These are phyloP conservation scores for Solanum megistacrolobum DNA, from an alignment of 257 asterid genomes.

Conservation along the genomic window DNA sequence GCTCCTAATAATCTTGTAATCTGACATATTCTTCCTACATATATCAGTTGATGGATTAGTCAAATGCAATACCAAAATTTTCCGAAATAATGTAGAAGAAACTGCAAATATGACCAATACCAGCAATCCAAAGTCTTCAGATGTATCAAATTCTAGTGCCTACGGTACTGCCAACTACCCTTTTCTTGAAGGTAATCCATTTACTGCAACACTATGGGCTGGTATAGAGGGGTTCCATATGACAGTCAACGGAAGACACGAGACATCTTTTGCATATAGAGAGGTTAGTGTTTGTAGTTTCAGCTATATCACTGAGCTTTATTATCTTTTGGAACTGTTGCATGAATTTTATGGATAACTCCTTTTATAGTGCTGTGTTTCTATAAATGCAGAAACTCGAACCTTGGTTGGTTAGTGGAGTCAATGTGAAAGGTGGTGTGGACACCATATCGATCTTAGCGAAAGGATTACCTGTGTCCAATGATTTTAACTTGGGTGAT, in stretches of 20 bases:
- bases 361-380: neutral
- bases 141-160: slow-evolving; percentile 41
- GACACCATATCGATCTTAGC: slow-evolving; percentile 56
- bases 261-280: slow-evolving; percentile 73
- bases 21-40: neutral
- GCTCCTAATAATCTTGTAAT: neutral
- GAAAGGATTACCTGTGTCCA: slow-evolving; percentile 73
- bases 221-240: slow-evolving; percentile 88
- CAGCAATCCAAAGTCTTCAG: slow-evolving; percentile 21
- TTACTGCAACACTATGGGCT: slow-evolving; percentile 89
- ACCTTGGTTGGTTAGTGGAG: slow-evolving; percentile 80
- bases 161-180: slow-evolving; percentile 43
- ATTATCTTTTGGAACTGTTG: neutral
- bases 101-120: slow-evolving; percentile 30
- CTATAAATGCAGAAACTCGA: slow-evolving; percentile 65
- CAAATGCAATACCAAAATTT: slow-evolving; percentile 52
- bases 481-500: slow-evolving; percentile 45
- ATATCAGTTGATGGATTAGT: slow-evolving; percentile 83
- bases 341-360: neutral
- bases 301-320: neutral
- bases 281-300: slow-evolving; percentile 31
- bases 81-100: slow-evolving; percentile 20
- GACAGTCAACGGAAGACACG: slow-evolving; percentile 96
- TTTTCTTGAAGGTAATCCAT: slow-evolving; percentile 74
- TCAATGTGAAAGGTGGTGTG: slow-evolving; percentile 61